Evolutionary conservation across 23 red algal species (phyloP).

Genomic region (Chondrus crispus): DNA sequence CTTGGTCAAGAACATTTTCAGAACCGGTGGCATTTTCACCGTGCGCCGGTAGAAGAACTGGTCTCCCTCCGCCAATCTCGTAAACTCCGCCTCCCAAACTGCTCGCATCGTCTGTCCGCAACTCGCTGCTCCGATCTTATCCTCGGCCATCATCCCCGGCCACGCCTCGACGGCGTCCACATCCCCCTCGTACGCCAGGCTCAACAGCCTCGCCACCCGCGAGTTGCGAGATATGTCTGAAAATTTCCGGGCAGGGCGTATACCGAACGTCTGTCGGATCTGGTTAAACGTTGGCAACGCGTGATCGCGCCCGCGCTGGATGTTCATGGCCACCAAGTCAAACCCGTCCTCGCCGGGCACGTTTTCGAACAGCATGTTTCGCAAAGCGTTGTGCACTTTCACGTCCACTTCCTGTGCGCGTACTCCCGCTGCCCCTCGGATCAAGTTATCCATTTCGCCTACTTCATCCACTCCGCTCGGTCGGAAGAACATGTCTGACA

Average conservation of each 20-base stretch:
- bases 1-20: no score
- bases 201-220: neutral
- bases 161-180: conserved; percentile 20
- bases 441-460: conserved; percentile 14
- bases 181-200: neutral
- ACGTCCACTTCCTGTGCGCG: conserved; percentile 63
- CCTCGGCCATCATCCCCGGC: conserved; percentile 27
- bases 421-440: neutral
- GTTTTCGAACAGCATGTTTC: conserved; percentile 54
- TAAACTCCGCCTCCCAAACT: conserved; percentile 14
- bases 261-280: conserved; percentile 28
- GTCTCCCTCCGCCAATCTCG: conserved; percentile 29
- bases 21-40: no score
- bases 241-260: neutral
- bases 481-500: conserved; percentile 48
- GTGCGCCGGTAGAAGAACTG: conserved; percentile 66
- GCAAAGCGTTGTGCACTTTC: neutral
- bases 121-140: neutral
- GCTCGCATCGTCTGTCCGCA: neutral
- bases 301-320: conserved; percentile 72
- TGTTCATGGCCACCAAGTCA: conserved; percentile 67
- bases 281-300: conserved; percentile 44
- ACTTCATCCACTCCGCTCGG: neutral
- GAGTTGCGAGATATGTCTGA: neutral
- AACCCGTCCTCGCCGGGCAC: conserved; percentile 21